A percentile compares a stretch with the other conserved stretches of the same genome.
phyloP scores from a whole-genome alignment of 345 rosid species.

The Erodium maritimum region DNA sequence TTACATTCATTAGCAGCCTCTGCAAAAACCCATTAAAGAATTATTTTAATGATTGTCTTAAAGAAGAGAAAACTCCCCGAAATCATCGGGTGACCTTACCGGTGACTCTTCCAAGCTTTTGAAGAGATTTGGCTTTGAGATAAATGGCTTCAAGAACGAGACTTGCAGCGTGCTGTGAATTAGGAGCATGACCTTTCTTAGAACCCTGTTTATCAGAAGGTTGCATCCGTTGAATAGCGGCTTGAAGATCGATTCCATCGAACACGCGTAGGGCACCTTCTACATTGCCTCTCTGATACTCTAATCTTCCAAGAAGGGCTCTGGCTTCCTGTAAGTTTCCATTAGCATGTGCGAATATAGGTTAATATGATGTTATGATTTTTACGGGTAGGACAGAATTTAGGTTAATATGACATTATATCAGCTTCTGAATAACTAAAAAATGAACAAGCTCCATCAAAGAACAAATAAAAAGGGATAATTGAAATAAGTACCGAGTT shows the following conservation, averaged over 20 bases:
- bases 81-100: conserved; percentile 26
- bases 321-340: conserved; percentile 66
- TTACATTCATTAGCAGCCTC: conserved; percentile 83
- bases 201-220: conserved; percentile 44
- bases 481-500: too few species aligned
- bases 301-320: conserved; percentile 88
- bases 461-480: too few species aligned
- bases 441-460: background rate
- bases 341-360: conserved; percentile 4
- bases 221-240: conserved; percentile 63
- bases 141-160: conserved; percentile 82
- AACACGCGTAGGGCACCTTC: conserved; percentile 88
- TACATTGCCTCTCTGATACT: conserved; percentile 87
- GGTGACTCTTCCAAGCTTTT: conserved; percentile 65
- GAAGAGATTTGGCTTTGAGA: conserved; percentile 85
- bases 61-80: background rate
- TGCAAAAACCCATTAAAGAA: conserved; percentile 20
- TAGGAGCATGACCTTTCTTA: conserved; percentile 40
- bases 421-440: background rate
- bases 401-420: background rate
- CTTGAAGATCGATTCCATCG: conserved; percentile 91
- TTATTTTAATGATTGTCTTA: too few species aligned
- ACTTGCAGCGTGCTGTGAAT: conserved; percentile 74
- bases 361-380: too few species aligned
- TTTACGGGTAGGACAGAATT: too few species aligned